Conservation (phyloP, 1,284 basidiomycete species). For the Cutaneotrichosporon dermatis region DNA sequence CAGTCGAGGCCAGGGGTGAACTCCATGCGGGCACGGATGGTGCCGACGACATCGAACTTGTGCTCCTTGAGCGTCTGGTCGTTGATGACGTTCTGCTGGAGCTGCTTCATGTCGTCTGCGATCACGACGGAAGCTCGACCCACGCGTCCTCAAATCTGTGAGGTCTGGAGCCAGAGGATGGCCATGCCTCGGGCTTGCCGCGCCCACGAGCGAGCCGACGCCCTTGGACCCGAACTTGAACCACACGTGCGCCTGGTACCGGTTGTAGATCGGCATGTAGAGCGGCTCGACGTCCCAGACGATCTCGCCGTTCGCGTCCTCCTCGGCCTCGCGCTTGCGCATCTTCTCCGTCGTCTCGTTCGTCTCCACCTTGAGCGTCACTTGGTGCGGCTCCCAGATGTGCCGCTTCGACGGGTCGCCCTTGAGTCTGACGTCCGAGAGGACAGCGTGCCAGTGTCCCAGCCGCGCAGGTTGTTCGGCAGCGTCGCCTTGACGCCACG, state of each 20-base stretch:
- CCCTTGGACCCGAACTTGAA: slow-evolving; percentile 59
- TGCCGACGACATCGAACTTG: slow-evolving; percentile 55
- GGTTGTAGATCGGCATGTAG: slow-evolving; percentile 61
- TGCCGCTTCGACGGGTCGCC: slow-evolving; percentile 39
- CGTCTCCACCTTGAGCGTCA: slow-evolving; percentile 53
- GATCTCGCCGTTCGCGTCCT: slow-evolving; percentile 42
- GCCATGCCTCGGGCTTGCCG: slow-evolving; percentile 56
- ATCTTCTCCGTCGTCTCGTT: slow-evolving; percentile 52
- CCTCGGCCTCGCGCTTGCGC: slow-evolving; percentile 48
- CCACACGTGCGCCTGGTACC: slow-evolving; percentile 59
- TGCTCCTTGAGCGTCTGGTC: slow-evolving; percentile 58
- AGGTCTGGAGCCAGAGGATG: slow-evolving; percentile 63
- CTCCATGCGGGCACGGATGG: slow-evolving; percentile 48
- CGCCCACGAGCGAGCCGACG: slow-evolving; percentile 36
- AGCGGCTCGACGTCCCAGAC: slow-evolving; percentile 54
- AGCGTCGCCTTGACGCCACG: slow-evolving; percentile 61
- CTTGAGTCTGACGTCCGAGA: slow-evolving; percentile 49
- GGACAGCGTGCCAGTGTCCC: slow-evolving; percentile 70
- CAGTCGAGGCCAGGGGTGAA: slow-evolving; percentile 53
- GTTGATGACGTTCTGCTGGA: slow-evolving; percentile 59
- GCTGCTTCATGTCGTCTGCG: slow-evolving; percentile 48
- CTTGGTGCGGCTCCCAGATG: slow-evolving; percentile 46
- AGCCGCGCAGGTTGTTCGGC: slow-evolving; percentile 61
- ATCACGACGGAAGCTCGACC: slow-evolving; percentile 42
- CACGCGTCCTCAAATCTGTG: slow-evolving; percentile 44